Evolutionary conservation across 345 rosid species (phyloP), one percentile per base, ranked within the genome.

Genomic region (Murraya paniculata): DNA sequence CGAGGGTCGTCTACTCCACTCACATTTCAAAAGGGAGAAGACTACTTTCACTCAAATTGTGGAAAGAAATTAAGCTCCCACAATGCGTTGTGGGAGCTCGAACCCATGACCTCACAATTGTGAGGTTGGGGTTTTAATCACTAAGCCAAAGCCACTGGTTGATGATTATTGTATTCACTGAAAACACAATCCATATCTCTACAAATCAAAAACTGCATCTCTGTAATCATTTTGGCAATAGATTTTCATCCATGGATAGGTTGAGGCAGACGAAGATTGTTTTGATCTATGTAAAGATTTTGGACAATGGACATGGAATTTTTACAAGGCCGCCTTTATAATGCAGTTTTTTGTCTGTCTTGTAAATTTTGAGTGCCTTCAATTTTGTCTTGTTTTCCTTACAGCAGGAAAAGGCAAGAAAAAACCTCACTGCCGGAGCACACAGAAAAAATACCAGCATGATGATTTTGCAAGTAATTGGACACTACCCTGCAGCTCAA

Each of bases 341-440:
- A 72, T 59, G 16, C 13, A 18, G 30, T 61, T 33, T 28, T 61
- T 1, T 74, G 10, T 58, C n/a, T 38, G 24, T 14, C 45, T 30
- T 45, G 58, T n/a, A 16, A 14, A 64, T 35, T 35, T 53, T 22
- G n/a, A 48, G 57, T 65, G 64, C 39, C n/a, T 55, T 1, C 16
- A 28, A 31, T 33, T 33, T 53, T 24, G 16, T 35, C 55, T 79
- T 68, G 55, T 76, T 58, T 21, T 70, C 78, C 28, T 36, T 66
- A 7, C 27, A 69, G 78, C 77, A 81, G 88, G 84, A 83, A 58
- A 79, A 79, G 72, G 72, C 73, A 39, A 71, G 71, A 80, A 36
- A 71, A 77, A 39, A 21, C 73, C 27, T 9, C 38, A 5, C 38
- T 0, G 36, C 62, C 9, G 8, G n/a, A 55, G 72, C 18, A 5